Evolutionary conservation across 2,329 filamentous ascomycete genomes (phyloP).

Genomic region (Colletotrichum caudatum): DNA sequence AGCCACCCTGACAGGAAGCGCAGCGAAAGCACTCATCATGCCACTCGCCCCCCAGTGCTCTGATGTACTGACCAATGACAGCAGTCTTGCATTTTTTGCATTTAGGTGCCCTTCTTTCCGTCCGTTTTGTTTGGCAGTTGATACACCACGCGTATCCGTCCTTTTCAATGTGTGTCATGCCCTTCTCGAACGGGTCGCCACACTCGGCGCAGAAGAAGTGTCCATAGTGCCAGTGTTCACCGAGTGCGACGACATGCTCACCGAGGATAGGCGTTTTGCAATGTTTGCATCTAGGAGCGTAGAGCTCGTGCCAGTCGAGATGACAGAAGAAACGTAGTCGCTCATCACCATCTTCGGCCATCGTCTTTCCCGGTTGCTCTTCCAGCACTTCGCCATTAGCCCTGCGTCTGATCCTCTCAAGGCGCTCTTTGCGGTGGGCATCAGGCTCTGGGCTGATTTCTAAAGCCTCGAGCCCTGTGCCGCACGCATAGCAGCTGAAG

Average conservation of each 20-base stretch:
- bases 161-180: constrained; percentile 85
- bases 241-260: constrained; percentile 92
- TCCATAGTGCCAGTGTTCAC: constrained; percentile 95
- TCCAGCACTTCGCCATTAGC: constrained; percentile 68
- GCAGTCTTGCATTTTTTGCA: constrained; percentile 87
- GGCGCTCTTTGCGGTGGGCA: constrained; percentile 74
- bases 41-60: constrained; percentile 92
- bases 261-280: constrained; percentile 97
- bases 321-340: constrained; percentile 93
- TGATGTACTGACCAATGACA: constrained; percentile 90
- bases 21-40: constrained; percentile 94
- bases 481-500: constrained; percentile 90
- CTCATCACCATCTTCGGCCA: constrained; percentile 78
- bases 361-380: constrained; percentile 72
- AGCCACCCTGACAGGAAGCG: constrained; percentile 68
- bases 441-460: constrained; percentile 96
- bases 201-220: constrained; percentile 99
- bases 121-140: constrained; percentile 90
- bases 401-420: constrained; percentile 78
- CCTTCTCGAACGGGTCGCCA: constrained; percentile 88
- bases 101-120: constrained; percentile 87
- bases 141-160: constrained; percentile 99
- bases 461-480: constrained; percentile 89
- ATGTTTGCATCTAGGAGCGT: constrained; percentile 91
- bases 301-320: constrained; percentile 97